phyloP scores from a whole-genome alignment of 2,329 filamentous ascomycete genomes.

The Aspergillus fumigatus region DNA sequence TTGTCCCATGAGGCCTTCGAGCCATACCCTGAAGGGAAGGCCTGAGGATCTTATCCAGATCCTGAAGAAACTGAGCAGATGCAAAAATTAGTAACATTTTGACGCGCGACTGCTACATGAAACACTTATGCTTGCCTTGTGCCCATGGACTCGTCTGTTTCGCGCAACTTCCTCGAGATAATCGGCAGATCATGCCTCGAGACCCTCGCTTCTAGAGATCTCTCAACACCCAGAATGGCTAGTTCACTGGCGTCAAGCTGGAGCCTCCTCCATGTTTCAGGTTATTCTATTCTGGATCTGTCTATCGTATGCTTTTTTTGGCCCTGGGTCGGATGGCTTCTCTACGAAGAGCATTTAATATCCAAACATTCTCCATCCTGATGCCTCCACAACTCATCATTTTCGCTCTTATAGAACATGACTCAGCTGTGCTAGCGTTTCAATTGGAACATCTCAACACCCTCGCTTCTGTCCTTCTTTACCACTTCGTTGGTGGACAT shows the following conservation, averaged over 20 bases:
- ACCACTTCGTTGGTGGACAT: slow-evolving; percentile 7
- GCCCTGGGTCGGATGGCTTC: slow-evolving; percentile 18
- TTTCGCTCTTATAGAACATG: slow-evolving; percentile 16
- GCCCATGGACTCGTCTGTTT: slow-evolving; percentile 23
- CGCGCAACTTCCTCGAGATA: slow-evolving; percentile 14
- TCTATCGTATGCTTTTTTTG: slow-evolving; percentile 24
- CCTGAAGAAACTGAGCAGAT: slow-evolving; percentile 27
- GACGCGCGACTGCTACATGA: slow-evolving; percentile 37
- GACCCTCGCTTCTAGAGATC: slow-evolving; percentile 16
- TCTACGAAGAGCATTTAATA: slow-evolving; percentile 36
- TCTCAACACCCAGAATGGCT: slow-evolving; percentile 24
- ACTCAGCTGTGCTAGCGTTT: slow-evolving; percentile 16
- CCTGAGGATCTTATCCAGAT: slow-evolving; percentile 14
- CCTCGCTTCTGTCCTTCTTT: slow-evolving; percentile 14
- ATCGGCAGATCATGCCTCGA: slow-evolving; percentile 6
- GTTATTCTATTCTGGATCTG: slow-evolving; percentile 27
- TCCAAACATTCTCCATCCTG: slow-evolving; percentile 29
- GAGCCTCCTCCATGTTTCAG: slow-evolving; percentile 38
- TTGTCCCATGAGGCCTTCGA: slow-evolving; percentile 18
- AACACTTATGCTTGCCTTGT: slow-evolving; percentile 24
- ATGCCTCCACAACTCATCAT: slow-evolving; percentile 10
- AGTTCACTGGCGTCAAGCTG: slow-evolving; percentile 28
- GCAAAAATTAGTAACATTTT: slow-evolving; percentile 40
- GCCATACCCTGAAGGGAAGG: slow-evolving; percentile 16
- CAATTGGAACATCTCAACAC: slow-evolving; percentile 13